Conservation (phyloP, 2,329 filamentous ascomycete genomes). For the Bipolaris cookei region DNA sequence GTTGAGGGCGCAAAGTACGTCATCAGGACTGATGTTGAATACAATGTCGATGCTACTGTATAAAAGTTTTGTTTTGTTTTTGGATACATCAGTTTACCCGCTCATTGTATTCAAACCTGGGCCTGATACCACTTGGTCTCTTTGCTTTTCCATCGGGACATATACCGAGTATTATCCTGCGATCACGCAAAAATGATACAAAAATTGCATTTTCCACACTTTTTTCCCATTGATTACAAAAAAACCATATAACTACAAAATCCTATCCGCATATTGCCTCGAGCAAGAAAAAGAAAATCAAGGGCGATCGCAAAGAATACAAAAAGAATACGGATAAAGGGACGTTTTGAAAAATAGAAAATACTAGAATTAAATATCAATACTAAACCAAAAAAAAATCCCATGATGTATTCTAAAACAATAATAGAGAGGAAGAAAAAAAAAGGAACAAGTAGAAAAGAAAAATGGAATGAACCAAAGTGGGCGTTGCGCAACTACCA, state of each 20-base stretch:
- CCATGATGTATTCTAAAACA: not conserved
- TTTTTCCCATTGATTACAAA: not conserved
- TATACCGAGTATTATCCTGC: not conserved
- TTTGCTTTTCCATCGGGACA: too few species aligned
- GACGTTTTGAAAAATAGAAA: too few species aligned
- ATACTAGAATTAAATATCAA: too few species aligned
- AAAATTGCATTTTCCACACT: not conserved
- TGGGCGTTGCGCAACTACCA: not conserved
- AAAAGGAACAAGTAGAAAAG: not conserved
- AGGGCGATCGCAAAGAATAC: not conserved
- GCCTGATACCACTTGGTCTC: not conserved
- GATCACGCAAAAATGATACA: not conserved
- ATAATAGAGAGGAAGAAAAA: too few species aligned
- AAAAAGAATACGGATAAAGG: too few species aligned
- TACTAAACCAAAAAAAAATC: not conserved
- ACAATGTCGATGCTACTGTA: conserved; percentile 58
- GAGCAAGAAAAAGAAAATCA: not conserved
- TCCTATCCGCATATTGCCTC: not conserved
- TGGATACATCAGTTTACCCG: not conserved
- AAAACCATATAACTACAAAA: not conserved
- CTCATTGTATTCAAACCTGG: not conserved
- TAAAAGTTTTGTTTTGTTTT: not conserved
- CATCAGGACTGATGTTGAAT: conserved; percentile 73
- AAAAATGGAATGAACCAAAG: not conserved
- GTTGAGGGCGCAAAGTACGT: conserved; percentile 71